Evolutionary conservation across 2,329 filamentous ascomycete genomes (phyloP), one percentile per base, ranked within the genome.

Genomic region (Elsinoe batatas): DNA sequence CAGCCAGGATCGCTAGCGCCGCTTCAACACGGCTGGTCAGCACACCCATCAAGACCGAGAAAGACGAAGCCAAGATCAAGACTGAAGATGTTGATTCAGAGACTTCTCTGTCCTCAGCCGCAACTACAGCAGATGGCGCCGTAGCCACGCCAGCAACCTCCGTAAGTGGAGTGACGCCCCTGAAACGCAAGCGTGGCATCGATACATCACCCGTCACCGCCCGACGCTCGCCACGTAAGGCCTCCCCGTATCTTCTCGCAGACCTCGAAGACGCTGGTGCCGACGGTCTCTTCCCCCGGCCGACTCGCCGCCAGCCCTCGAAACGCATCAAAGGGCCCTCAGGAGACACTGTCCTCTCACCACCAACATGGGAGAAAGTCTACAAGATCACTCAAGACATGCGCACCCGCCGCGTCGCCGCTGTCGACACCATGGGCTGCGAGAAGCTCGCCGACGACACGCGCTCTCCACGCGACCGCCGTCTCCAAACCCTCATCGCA

Each of bases 351-450:
- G 57, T 63, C 46, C 59, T 64, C 15, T 81, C 89, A 1, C 90
- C 91, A 0, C 77, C 82, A 0, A 83, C 90, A 67, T 96, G 93
- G 93, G 82, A 89, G 59, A 79, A 83, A 56, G 82, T 95, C 57
- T 98, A 96, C 71, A 72, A 78, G 33, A 73, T 81, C 0, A 86
- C 94, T 43, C 84, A 85, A 64, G 79, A 81, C 64, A 96, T 97
- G 90, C 84, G 72, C 72, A 86, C 67, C 67, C 79, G 74, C 71
- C 86, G 79, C 37, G 70, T 79, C 0, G 93, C 93, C 0, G 87
- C 91, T 0, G 93, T 98, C 10, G 93, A 98, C 69, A 97, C 91
- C 0, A 96, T 97, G 91, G 93, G 93, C 10, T 98, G 93, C 71
- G 90, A 90, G 70, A 80, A 81, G 6, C 76, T 93, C 8, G 87